These are phyloP conservation scores for Lasiodiplodia theobromae DNA, from an alignment of 2,329 filamentous ascomycete genomes.

Conservation along the genomic window DNA sequence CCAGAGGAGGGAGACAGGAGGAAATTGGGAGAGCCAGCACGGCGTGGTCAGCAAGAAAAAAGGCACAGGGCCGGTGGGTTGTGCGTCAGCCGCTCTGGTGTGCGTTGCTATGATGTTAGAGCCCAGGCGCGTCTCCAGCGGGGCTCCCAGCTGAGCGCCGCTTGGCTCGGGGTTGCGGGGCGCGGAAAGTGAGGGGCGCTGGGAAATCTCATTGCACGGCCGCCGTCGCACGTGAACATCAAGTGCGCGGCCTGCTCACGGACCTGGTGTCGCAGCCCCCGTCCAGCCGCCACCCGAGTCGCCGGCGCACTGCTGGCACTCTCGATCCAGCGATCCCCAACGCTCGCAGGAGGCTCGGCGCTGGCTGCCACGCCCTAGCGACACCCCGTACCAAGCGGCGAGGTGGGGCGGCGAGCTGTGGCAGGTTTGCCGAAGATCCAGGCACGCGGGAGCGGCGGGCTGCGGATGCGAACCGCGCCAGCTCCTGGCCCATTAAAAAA, in stretches of 20 bases:
- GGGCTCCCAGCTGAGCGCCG: constrained; percentile 20
- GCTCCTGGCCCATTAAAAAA: constrained; percentile 22
- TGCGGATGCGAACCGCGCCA: constrained; percentile 24
- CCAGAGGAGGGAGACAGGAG: constrained; percentile 19
- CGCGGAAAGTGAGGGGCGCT: constrained; percentile 21
- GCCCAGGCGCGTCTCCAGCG: constrained; percentile 24
- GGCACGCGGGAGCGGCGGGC: constrained; percentile 14
- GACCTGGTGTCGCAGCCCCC: constrained; percentile 18
- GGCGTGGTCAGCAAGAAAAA: constrained; percentile 19
- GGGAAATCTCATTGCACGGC: constrained; percentile 21
- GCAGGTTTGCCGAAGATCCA: constrained; percentile 29
- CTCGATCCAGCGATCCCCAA: constrained; percentile 21
- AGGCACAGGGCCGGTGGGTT: constrained; percentile 24
- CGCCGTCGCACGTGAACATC: constrained; percentile 12
- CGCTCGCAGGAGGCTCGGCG: constrained; percentile 26
- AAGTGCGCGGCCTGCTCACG: constrained; percentile 5
- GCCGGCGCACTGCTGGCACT: constrained; percentile 1
- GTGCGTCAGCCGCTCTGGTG: constrained; percentile 21
- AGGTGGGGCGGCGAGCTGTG: constrained; percentile 12
- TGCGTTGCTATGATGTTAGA: constrained; percentile 25
- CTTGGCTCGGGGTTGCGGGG: constrained; percentile 25
- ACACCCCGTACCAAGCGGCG: constrained; percentile 7
- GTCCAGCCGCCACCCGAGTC: constrained; percentile 4
- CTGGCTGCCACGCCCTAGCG: constrained; percentile 5
- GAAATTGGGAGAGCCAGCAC: constrained; percentile 24